Evolutionary conservation across 140 eudicot species (phyloP).

Genomic region (Bidens hawaiensis): DNA sequence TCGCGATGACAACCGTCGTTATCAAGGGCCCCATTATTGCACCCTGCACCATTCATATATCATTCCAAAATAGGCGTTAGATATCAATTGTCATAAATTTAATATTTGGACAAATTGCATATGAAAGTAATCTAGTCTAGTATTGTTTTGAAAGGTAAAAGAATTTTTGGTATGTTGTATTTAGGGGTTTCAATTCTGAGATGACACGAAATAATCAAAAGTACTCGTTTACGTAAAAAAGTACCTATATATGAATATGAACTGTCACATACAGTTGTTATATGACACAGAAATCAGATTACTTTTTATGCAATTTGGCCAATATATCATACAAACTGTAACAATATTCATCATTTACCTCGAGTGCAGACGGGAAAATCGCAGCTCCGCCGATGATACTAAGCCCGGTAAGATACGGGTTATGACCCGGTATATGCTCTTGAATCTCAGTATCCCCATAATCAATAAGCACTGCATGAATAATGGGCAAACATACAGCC

Average conservation of each 20-base stretch:
- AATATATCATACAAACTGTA: background rate
- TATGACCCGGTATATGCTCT: constrained; percentile 83
- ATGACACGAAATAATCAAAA: background rate
- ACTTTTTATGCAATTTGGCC: background rate
- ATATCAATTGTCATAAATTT: background rate
- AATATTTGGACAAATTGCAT: background rate
- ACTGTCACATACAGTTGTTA: too few relatives aligned
- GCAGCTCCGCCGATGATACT: constrained; percentile 97
- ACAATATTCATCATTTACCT: constrained; percentile 41
- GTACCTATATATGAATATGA: background rate
- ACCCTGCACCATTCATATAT: constrained; percentile 56
- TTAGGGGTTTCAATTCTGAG: background rate
- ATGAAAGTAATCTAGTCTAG: background rate
- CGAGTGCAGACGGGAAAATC: constrained; percentile 77
- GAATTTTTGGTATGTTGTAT: background rate
- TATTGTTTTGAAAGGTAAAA: background rate
- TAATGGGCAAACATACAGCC: constrained; percentile 50
- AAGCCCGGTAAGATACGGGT: constrained; percentile 84
- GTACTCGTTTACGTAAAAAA: too few relatives aligned
- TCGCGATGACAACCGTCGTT: constrained; percentile 79
- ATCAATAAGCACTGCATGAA: constrained; percentile 69
- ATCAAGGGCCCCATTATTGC: constrained; percentile 97
- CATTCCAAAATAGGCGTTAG: background rate
- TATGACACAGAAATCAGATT: background rate
- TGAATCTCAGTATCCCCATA: constrained; percentile 66